Base-by-base conservation (phyloP, 495 filamentous ascomycete genomes). In the Penicillium malachiteum region DNA sequence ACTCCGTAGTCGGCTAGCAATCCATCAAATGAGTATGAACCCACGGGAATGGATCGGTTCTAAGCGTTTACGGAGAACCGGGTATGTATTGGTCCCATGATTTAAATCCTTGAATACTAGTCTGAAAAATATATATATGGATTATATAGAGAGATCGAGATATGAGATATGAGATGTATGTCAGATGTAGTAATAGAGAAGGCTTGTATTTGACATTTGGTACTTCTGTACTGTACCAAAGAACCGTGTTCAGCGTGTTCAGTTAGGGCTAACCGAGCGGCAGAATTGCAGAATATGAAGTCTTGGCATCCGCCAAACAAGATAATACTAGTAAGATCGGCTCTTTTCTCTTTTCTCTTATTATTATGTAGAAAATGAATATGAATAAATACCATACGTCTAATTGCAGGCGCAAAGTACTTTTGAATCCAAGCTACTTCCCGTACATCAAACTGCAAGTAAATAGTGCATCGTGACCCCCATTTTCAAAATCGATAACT, bases 21-120 rank as follows among this genome's bases (percentile, higher is more conserved):
- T 64, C 65, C 59, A 50, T 65, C 65, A 69, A 65, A 65, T 60
- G 43, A 54, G 39, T 14, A 41, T 14, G 34, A 60, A 56, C 43
- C 59, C 61, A 57, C 56, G 57, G 59, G 58, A 70, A 71, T 67
- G 65, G 68, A 68, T 74, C 70, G 60, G 62, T 65, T 54, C 57
- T 56, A 60, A 67, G 62, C 66, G 56, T 52, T 41, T 35, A 42
- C 21, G 21, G 21, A 26, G 21, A 26, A 26, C 9, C 50, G 53
- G 54, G 50, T 42, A 37, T 56, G 43, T 48, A 63, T 59, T 56
- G 53, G 56, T 49, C 47, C 4, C 21, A 26, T 26, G 21, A 26
- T 26, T 26, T 26, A 26, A 26, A n/a, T n/a, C n/a, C n/a, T n/a
- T n/a, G n/a, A n/a, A n/a, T n/a, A n/a, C n/a, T n/a, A n/a, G n/a